Conservation (phyloP, 2,329 filamentous ascomycete species). For the Microdochium trichocladiopsis region DNA sequence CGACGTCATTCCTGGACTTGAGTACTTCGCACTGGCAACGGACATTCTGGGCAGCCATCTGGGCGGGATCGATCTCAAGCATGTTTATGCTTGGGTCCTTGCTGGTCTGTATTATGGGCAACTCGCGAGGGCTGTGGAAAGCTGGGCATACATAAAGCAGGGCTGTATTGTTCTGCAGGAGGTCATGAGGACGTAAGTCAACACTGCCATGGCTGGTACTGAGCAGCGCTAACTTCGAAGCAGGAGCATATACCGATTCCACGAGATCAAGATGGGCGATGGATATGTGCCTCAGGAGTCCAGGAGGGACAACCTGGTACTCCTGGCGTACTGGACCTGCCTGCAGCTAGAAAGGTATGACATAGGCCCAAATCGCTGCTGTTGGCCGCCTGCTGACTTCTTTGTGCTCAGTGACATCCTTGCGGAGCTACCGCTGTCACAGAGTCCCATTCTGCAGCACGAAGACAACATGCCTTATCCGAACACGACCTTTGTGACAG, state of each 20-base stretch:
- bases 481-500: slow-evolving; percentile 38
- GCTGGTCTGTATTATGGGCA: slow-evolving; percentile 87
- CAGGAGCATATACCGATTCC: slow-evolving; percentile 43
- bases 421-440: slow-evolving; percentile 69
- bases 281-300: slow-evolving; percentile 7
- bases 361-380: too few relatives aligned
- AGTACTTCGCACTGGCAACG: slow-evolving; percentile 81
- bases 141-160: slow-evolving; percentile 56
- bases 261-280: slow-evolving; percentile 24
- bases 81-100: slow-evolving; percentile 79
- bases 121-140: slow-evolving; percentile 78
- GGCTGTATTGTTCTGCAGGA: slow-evolving; percentile 57
- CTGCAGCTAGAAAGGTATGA: slow-evolving; percentile 79
- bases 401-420: slow-evolving; percentile 70
- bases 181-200: slow-evolving; percentile 67
- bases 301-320: slow-evolving; percentile 53
- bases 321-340: slow-evolving; percentile 87
- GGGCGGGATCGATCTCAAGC: slow-evolving; percentile 71
- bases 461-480: slow-evolving; percentile 63
- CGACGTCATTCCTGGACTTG: slow-evolving; percentile 80
- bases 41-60: slow-evolving; percentile 79
- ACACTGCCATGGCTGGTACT: background rate
- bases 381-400: background rate
- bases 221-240: slow-evolving; percentile 3
- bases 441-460: slow-evolving; percentile 53